Evolutionary conservation across 2,329 filamentous ascomycete genomes (phyloP), one percentile per base, ranked within the genome.

Genomic region (Sclerotinia glacialis): DNA sequence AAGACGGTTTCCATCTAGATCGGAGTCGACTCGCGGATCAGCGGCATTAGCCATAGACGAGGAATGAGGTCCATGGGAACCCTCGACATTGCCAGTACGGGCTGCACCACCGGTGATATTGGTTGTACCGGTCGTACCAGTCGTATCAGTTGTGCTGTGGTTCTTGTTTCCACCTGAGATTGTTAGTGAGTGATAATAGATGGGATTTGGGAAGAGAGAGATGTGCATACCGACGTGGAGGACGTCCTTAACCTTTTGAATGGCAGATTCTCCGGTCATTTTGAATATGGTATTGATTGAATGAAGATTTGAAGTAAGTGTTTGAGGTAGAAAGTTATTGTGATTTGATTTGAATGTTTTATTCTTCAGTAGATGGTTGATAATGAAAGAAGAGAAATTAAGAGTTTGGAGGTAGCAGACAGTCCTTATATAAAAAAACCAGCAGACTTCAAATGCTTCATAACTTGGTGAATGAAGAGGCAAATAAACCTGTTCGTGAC

Each of bases 231-330:
- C 58, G 8, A 61, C 49, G 68, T 74, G 71, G 62, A 83, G 68
- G 69, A 74, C 79, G 50, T 82, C 78, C 74, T 82, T 83, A 64
- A 82, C 78, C 68, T 82, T 83, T 74, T 82, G 77, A 65, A 81
- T 72, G 64, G 81, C 72, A 49, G 80, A 80, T 63, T 66, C 65
- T 44, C 65, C 65, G 23, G 59, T 55, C 81, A 83, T 83, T 66
- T 77, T 77, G 69, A 71, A 47, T 63, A 66, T 65, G 28, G 59
- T 65, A 23, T 34, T 60, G 31, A 26, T 21, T 47, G 46, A 42
- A 21, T 47, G 14, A 67, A 34, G 62, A 21, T 37, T 26, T 40
- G 49, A 64, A 64, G 37, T 44, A 61, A 6, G 23, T 64, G 52
- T 56, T 40, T 40, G 42, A 55, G 11, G 55, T 59, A 46, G n/a